Evolutionary conservation across 352 stramenopile species (phyloP).

Genomic region (Phytophthora europaea): DNA sequence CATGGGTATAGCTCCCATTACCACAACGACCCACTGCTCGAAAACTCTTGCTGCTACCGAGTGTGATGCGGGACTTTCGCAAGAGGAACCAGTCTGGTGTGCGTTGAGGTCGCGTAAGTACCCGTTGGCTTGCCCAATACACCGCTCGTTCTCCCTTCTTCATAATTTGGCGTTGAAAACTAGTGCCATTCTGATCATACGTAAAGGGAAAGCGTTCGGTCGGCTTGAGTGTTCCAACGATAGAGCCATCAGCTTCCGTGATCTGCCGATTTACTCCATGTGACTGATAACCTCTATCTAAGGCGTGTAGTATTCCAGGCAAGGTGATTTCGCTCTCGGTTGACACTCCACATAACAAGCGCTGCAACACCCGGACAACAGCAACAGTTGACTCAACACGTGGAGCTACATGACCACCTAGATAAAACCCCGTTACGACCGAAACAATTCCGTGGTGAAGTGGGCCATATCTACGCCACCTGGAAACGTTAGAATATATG

Average conservation of each 20-base stretch:
- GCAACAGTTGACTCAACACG: background rate
- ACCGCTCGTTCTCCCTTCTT: background rate
- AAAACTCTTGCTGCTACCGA: background rate
- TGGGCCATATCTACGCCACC: background rate
- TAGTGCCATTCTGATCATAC: background rate
- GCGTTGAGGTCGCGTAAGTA: background rate
- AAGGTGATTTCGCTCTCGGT: background rate
- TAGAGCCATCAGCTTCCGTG: background rate
- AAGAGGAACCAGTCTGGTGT: background rate
- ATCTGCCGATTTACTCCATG: background rate
- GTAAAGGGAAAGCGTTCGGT: background rate
- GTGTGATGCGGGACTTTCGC: background rate
- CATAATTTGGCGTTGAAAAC: background rate
- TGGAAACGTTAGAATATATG: background rate
- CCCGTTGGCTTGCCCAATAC: background rate
- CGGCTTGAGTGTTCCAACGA: background rate
- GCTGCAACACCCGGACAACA: background rate
- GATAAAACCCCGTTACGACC: background rate
- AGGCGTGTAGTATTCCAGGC: background rate
- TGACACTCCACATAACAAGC: background rate
- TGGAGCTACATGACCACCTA: background rate
- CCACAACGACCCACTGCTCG: background rate
- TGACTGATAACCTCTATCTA: background rate
- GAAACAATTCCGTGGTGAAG: background rate
- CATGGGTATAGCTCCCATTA: background rate